These are phyloP conservation scores for Mycena kentingensis DNA, from an alignment of 768 basidiomycete species.

Conservation along the genomic window DNA sequence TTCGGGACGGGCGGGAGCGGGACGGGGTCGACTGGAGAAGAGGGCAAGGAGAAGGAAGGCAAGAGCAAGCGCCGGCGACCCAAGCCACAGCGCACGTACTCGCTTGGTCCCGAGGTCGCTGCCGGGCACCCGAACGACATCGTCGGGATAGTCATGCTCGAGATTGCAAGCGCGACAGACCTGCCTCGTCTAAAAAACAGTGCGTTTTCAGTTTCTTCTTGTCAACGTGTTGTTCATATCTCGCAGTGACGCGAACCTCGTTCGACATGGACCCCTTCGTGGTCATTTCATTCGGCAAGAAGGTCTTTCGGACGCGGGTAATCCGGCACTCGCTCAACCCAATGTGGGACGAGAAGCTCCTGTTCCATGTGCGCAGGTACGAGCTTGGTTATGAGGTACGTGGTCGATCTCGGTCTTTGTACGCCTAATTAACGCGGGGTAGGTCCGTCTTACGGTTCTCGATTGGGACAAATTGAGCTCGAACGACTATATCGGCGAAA, in stretches of 20 bases:
- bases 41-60: conserved; percentile 28
- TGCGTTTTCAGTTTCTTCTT: conserved; percentile 42
- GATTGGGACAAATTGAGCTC: conserved; percentile 95
- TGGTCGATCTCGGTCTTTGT: neutral
- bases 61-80: conserved; percentile 9
- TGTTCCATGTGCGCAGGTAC: conserved; percentile 91
- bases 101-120: conserved; percentile 36
- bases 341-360: conserved; percentile 90
- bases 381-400: conserved; percentile 57
- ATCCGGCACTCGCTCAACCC: conserved; percentile 84
- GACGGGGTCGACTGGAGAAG: conserved; percentile 8
- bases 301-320: conserved; percentile 91
- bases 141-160: conserved; percentile 92
- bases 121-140: conserved; percentile 78
- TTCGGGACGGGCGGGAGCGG: conserved; percentile 33
- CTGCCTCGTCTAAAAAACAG: conserved; percentile 86
- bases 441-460: conserved; percentile 78
- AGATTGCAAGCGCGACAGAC: conserved; percentile 82
- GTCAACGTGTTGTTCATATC: neutral
- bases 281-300: conserved; percentile 94
- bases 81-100: conserved; percentile 42
- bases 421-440: conserved; percentile 30
- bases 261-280: conserved; percentile 99
- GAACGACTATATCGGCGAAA: conserved; percentile 89
- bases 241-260: conserved; percentile 76